Percentiles rank a stretch among this genome's conserved stretches.
phyloP scores from a whole-genome alignment of 768 basidiomycete genomes.

The Xerocomellus chrysenteron region DNA sequence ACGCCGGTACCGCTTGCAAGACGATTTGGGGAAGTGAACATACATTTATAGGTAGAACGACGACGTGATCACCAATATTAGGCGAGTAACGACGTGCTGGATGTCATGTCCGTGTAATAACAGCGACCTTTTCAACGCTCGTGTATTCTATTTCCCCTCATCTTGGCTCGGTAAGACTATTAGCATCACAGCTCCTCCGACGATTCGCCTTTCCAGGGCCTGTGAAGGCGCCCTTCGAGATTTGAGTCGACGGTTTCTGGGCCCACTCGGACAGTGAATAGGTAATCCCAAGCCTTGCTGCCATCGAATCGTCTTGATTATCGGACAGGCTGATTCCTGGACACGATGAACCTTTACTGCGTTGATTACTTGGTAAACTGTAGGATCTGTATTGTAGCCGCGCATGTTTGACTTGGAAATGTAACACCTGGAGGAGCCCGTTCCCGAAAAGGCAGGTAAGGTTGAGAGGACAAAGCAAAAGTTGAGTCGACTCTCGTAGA shows the following conservation, averaged over 20 bases:
- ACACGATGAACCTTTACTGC: not conserved
- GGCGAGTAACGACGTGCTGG: slow-evolving; percentile 8
- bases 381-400: not conserved
- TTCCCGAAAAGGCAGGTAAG: slow-evolving; percentile 26
- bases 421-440: not conserved
- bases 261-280: not conserved
- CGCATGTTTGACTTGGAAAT: no score
- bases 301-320: not conserved
- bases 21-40: slow-evolving; percentile 16
- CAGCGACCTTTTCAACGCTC: slow-evolving; percentile 5
- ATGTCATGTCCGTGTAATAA: slow-evolving; percentile 30
- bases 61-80: slow-evolving; percentile 9
- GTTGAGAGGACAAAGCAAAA: slow-evolving; percentile 4
- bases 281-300: not conserved
- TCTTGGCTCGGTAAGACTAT: slow-evolving; percentile 2
- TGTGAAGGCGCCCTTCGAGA: slow-evolving; percentile 4
- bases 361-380: not conserved
- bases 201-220: slow-evolving; percentile 15
- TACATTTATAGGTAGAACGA: slow-evolving; percentile 15
- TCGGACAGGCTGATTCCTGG: not conserved
- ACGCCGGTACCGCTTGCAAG: slow-evolving; percentile 23
- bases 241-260: not conserved
- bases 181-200: not conserved
- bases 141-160: not conserved
- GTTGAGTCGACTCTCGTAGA: not conserved